These are phyloP conservation scores for Canavalia gladiata DNA, from an alignment of 306 rosid species.

Conservation along the genomic window DNA sequence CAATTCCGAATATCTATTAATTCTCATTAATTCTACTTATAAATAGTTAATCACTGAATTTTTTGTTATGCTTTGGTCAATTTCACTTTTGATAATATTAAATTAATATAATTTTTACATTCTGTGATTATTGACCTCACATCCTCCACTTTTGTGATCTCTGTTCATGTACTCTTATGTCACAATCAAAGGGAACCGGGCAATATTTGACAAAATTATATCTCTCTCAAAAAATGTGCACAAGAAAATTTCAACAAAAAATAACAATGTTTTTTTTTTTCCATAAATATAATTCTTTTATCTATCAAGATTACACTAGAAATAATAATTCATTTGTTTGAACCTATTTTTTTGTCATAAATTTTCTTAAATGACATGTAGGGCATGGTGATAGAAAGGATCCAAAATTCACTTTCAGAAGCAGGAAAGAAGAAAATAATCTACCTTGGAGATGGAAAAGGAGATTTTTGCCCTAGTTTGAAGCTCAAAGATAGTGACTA, in stretches of 20 bases:
- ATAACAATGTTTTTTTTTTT: background rate
- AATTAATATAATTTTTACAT: background rate
- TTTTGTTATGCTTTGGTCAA: slow-evolving; percentile 15
- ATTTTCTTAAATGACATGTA: slow-evolving; percentile 29
- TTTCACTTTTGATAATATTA: background rate
- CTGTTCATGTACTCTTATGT: background rate
- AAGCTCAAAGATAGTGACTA: slow-evolving; percentile 64
- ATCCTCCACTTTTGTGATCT: slow-evolving; percentile 2
- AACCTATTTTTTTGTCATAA: background rate
- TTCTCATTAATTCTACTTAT: background rate
- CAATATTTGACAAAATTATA: background rate
- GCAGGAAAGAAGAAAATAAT: slow-evolving; percentile 57
- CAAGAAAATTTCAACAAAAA: background rate
- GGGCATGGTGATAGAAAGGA: slow-evolving; percentile 67
- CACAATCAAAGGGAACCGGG: slow-evolving; percentile 1
- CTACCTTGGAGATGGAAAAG: slow-evolving; percentile 76
- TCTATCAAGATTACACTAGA: background rate
- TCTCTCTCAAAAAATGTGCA: background rate
- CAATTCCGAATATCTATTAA: background rate
- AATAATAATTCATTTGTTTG: background rate
- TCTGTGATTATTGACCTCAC: slow-evolving; percentile 3
- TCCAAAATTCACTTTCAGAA: slow-evolving; percentile 47
- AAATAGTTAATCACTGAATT: background rate
- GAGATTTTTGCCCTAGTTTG: slow-evolving; percentile 73
- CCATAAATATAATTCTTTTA: background rate